Evolutionary conservation across 805 yeast genomes (phyloP).

Genomic region (Kodamaea leandrae): DNA sequence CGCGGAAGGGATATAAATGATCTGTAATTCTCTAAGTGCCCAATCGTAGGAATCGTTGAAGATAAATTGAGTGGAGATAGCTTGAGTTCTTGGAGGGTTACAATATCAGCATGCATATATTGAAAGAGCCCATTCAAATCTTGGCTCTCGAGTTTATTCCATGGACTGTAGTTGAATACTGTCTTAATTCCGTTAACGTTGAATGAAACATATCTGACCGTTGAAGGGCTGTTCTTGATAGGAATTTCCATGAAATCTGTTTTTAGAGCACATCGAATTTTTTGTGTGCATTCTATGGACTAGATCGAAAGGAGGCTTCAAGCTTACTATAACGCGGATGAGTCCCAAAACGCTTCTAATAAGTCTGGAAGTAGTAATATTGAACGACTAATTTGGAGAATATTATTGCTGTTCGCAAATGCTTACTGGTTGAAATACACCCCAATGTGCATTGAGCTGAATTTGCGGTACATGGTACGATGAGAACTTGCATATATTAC

Average conservation of each 20-base stretch:
- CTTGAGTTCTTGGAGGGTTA: slow-evolving; percentile 88
- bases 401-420: too few species aligned
- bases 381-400: too few species aligned
- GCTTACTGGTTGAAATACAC: too few species aligned
- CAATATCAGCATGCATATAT: slow-evolving; percentile 63
- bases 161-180: slow-evolving; percentile 77
- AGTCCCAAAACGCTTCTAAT: too few species aligned
- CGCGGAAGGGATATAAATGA: slow-evolving; percentile 70
- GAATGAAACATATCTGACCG: slow-evolving; percentile 57
- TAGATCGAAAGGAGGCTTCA: too few species aligned
- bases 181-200: slow-evolving; percentile 86
- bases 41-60: slow-evolving; percentile 41
- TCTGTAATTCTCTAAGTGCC: slow-evolving; percentile 53
- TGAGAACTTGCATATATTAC: too few species aligned
- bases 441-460: too few species aligned
- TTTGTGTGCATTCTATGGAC: not conserved
- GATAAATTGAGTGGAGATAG: slow-evolving; percentile 30
- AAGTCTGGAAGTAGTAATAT: too few species aligned
- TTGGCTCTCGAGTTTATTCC: slow-evolving; percentile 50
- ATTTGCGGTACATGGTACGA: too few species aligned
- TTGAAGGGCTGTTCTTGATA: not conserved
- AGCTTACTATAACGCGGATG: too few species aligned
- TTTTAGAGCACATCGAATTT: not conserved
- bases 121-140: slow-evolving; percentile 46
- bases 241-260: slow-evolving; percentile 1